A percentile compares a stretch with the other conserved stretches of the same genome.
Conservation (phyloP, 129 eudicot genomes). For the Dittrichia graveolens region DNA sequence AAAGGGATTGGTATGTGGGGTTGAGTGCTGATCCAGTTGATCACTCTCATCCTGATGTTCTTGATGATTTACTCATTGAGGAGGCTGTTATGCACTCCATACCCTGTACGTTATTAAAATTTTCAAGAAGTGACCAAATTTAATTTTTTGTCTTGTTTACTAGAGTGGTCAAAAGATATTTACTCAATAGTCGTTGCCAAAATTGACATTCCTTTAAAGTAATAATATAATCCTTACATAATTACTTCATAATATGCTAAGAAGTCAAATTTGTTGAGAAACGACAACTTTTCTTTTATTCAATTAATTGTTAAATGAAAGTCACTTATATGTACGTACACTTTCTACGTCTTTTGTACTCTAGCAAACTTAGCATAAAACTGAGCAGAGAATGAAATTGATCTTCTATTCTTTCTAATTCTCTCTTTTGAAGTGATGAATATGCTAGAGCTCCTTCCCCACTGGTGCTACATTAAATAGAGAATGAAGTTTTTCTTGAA, state of each 20-base stretch:
- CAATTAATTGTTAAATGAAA: background rate
- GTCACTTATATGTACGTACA: background rate
- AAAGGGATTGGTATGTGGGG: constrained; percentile 91
- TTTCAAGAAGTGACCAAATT: background rate
- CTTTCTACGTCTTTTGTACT: constrained; percentile 2
- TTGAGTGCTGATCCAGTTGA: constrained; percentile 82
- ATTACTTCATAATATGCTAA: constrained; percentile 20
- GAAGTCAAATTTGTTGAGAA: background rate
- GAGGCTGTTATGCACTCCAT: constrained; percentile 66
- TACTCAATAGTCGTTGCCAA: background rate
- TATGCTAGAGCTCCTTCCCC: no score
- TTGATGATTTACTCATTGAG: constrained; percentile 69
- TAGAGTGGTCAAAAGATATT: constrained; percentile 16
- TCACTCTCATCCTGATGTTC: constrained; percentile 95
- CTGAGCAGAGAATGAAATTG: no score
- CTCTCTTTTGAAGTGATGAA: no score
- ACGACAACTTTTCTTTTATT: background rate
- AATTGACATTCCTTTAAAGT: background rate
- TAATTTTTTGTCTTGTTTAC: constrained; percentile 2
- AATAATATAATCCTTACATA: constrained; percentile 14
- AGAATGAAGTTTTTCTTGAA: background rate
- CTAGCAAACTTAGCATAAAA: background rate
- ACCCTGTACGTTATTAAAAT: constrained; percentile 48
- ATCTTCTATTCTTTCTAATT: no score
- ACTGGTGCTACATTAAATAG: no score